A percentile compares a stretch with the other conserved stretches of the same genome.
phyloP scores from a whole-genome alignment of 306 rosid species.

The Malus orientalis region DNA sequence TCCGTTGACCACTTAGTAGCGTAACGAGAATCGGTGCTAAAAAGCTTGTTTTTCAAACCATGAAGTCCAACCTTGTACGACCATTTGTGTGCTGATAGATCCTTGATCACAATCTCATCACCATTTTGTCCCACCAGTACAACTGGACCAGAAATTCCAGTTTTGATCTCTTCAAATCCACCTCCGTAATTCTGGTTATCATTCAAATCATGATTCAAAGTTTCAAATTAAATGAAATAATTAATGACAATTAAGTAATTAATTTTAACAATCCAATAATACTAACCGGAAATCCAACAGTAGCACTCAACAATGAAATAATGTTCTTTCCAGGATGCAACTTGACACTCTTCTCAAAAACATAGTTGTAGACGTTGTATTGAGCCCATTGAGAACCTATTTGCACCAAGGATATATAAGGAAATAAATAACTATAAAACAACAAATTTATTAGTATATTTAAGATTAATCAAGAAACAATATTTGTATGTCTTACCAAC shows the following conservation, averaged over 20 bases:
- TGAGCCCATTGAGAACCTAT: constrained; percentile 42
- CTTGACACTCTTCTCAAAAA: constrained; percentile 26
- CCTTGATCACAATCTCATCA: constrained; percentile 37
- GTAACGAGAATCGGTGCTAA: constrained; percentile 7
- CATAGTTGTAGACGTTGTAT: constrained; percentile 20
- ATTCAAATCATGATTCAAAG: not conserved
- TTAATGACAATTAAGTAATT: not conserved
- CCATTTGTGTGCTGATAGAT: constrained; percentile 42
- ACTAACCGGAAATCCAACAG: constrained; percentile 32
- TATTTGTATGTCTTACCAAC: constrained; percentile 12
- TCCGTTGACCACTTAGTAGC: constrained; percentile 26
- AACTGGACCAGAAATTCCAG: constrained; percentile 38
- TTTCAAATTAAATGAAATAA: not conserved
- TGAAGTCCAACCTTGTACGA: constrained; percentile 31
- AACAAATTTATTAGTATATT: not conserved
- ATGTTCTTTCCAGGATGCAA: constrained; percentile 31
- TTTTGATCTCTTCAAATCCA: constrained; percentile 19
- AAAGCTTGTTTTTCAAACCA: constrained; percentile 26
- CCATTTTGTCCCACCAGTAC: constrained; percentile 23
- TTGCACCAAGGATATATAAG: not conserved
- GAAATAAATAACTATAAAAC: not conserved
- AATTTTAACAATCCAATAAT: not conserved
- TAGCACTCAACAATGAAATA: constrained; percentile 43
- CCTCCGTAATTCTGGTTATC: constrained; percentile 35
- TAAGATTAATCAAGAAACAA: not conserved